Evolutionary conservation across 169 alveolate genomes (phyloP).

Genomic region (Eimeria acervulina): DNA sequence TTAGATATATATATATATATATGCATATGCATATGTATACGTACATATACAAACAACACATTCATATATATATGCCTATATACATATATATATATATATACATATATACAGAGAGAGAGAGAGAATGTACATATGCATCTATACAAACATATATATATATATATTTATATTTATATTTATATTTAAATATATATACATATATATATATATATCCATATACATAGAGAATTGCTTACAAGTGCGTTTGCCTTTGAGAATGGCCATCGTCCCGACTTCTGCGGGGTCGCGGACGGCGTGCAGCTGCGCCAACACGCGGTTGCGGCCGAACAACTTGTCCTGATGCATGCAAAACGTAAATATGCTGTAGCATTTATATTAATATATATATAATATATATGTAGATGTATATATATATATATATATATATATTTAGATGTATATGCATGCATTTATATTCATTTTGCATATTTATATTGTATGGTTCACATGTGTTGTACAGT

Average conservation of each 20-base stretch:
- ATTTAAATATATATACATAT: not conserved
- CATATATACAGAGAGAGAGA: too few relatives aligned
- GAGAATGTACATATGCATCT: too few relatives aligned
- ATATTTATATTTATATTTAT: not conserved
- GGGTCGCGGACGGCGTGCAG: slow-evolving; percentile 78
- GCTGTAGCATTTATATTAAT: not conserved
- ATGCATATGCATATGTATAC: not conserved
- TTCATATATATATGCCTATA: too few relatives aligned
- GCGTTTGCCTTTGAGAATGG: slow-evolving; percentile 78
- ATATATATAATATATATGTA: not conserved
- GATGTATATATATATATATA: not conserved
- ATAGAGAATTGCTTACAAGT: slow-evolving; percentile 70
- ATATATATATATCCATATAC: not conserved
- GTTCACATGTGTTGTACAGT: too few relatives aligned
- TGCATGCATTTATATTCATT: not conserved
- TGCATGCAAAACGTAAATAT: too few relatives aligned
- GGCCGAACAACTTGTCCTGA: slow-evolving; percentile 71
- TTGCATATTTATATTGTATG: not conserved
- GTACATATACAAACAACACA: too few relatives aligned
- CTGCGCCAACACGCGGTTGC: slow-evolving; percentile 75
- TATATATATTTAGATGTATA: not conserved
- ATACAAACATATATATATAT: not conserved
- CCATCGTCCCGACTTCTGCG: slow-evolving; percentile 81
- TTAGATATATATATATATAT: too few relatives aligned
- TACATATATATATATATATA: too few relatives aligned